Base-by-base conservation (phyloP, 1,284 basidiomycete species). In the Ustilago nuda region DNA sequence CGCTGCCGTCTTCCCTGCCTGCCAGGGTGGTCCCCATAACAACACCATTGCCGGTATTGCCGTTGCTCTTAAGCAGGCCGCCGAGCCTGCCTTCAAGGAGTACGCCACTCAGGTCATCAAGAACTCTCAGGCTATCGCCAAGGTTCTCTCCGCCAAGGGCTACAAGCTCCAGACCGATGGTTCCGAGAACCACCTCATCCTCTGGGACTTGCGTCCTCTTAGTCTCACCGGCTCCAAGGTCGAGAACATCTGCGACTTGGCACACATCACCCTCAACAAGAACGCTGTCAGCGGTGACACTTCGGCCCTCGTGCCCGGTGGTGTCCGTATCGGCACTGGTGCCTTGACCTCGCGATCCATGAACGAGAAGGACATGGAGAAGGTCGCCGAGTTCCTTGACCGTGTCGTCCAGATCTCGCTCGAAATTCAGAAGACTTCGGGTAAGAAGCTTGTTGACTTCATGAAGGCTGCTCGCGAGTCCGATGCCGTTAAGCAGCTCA, bases 21-120 rank as follows among this genome's bases (percentile, higher is more conserved):
- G 96, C 91, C 97, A 99, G 89, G 97, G 97, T 88, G 97, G 97
- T 59, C 97, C 97, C 56, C 97, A 99, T 90, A 99, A 99, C 90
- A 96, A 98, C 89, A 95, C 97, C 79, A 99, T 99, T 73, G 96
- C 96, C 60, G 94, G 91, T 86, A 90, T 99, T 79, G 95, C 95
- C 63, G 96, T 95, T 23, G 90, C 97, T n/a, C 92, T 99, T 78
- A 92, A 93, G 86, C 97, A 99, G 87, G 97, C 92, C 45, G 89
- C 92, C 77, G 91, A 93, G 86, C 97, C 96, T 12, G 91, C 91
- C 39, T 99, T 93, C 91, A 93, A 94, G 88, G 88, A 89, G 33
- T 99, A 99, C 87, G 97, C 97, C 69, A 92, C 93, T 87, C 94
- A 96, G 87, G 94, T 99, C 85, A 92, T 98, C 81, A 88, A 91